Evolutionary conservation across 2,329 filamentous ascomycete species (phyloP).

Genomic region (Pseudogymnoascus sp.): DNA sequence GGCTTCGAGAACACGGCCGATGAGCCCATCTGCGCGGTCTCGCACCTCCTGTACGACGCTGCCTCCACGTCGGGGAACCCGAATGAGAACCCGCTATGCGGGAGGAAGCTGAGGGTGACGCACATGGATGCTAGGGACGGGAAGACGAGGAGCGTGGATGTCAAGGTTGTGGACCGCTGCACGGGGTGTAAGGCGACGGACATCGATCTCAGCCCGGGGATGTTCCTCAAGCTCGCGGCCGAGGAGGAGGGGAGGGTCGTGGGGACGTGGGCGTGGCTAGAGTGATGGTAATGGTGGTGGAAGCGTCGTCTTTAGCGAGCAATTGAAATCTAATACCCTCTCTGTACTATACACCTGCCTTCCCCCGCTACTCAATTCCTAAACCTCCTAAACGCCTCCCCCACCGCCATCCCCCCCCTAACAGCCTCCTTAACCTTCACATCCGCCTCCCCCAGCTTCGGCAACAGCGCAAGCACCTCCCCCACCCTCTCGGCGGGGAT

Average conservation of each 20-base stretch:
- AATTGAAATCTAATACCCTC: neutral
- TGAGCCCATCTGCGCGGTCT: slow-evolving; percentile 59
- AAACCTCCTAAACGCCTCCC: slow-evolving; percentile 55
- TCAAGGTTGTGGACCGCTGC: slow-evolving; percentile 58
- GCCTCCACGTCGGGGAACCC: slow-evolving; percentile 41
- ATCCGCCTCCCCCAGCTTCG: slow-evolving; percentile 37
- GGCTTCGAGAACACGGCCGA: slow-evolving; percentile 45
- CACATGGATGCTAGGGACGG: slow-evolving; percentile 39
- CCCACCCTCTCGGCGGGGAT: slow-evolving; percentile 55
- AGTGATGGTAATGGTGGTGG: slow-evolving; percentile 9
- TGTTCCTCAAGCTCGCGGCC: slow-evolving; percentile 38
- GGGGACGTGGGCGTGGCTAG: slow-evolving; percentile 31
- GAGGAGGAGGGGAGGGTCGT: slow-evolving; percentile 34
- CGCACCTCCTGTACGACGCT: slow-evolving; percentile 58
- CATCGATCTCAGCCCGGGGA: slow-evolving; percentile 34
- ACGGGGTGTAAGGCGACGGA: slow-evolving; percentile 32
- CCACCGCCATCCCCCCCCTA: slow-evolving; percentile 50
- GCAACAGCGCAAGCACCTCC: slow-evolving; percentile 51
- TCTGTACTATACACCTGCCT: neutral
- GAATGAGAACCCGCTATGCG: slow-evolving; percentile 61
- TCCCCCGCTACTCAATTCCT: neutral
- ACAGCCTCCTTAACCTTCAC: slow-evolving; percentile 58
- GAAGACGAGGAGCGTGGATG: slow-evolving; percentile 47
- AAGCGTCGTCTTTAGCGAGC: neutral
- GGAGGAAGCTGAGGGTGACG: slow-evolving; percentile 53